Evolutionary conservation across 257 asterid species (phyloP), one percentile per base, ranked within the genome.

Genomic region (Galeopsis tetrahit): DNA sequence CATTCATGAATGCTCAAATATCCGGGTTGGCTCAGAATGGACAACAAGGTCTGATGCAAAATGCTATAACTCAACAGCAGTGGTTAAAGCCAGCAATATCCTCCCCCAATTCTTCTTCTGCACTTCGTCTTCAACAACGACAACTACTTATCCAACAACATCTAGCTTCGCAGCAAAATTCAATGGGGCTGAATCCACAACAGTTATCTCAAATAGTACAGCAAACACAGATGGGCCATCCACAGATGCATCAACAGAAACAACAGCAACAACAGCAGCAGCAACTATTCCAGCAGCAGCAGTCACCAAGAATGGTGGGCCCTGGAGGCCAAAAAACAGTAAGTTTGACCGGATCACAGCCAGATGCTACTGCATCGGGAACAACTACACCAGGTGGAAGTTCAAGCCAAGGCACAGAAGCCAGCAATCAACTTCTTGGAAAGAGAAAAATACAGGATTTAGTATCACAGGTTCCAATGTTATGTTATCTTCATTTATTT

Each of bases 341-440:
- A 36, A 91, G 97, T 83, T 81, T 94, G 86, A 91, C 95, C 1
- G 99, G 97, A 51, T 94, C 97, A 32, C 99, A 91, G 80, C 99
- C 96, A 38, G 97, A 94, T 81, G 95, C 90, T 70, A 88, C 97
- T 70, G 96, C 90, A 73, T 89, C 96, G 34, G 99, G 97, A 68
- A 74, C 90, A 15, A 90, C 96, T 55, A 86, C 97, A 36, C 96
- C 96, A 0, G 97, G 97, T 62, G 99, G 96, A 39, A 89, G 98
- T 82, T 90, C 97, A 40, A 94, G 99, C 79, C 97, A 88, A 69
- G 97, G 99, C 79, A 90, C 91, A 36, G 97, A 89, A 80, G 95
- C 95, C 3, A 88, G 90, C 84, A 89, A 84, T 81, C 97, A 94
- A 55, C 87, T 94, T 71, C 87, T 94, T 71, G 99, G 99, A 78